phyloP scores from a whole-genome alignment of 805 yeast genomes.

The Yarrowia deformans region DNA sequence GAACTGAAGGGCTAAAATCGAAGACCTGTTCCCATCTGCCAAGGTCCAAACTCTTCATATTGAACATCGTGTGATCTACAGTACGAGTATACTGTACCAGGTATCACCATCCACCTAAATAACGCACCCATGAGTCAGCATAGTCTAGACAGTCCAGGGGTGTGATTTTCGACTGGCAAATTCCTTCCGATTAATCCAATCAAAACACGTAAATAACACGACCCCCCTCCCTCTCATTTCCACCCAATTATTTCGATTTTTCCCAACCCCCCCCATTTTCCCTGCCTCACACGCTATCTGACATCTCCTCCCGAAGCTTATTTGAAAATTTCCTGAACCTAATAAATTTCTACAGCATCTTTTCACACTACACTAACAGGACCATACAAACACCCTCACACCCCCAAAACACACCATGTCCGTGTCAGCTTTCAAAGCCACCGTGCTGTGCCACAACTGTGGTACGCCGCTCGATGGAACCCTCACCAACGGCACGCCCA shows the following conservation, averaged over 20 bases:
- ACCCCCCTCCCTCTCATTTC: too few species aligned
- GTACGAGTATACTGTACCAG: neutral
- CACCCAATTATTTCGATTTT: neutral
- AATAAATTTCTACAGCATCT: conserved; percentile 4
- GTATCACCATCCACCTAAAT: neutral
- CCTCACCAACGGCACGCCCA: conserved; percentile 58
- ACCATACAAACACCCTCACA: neutral
- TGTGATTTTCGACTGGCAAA: neutral
- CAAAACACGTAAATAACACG: too few species aligned
- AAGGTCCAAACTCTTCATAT: too few species aligned
- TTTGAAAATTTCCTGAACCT: conserved; percentile 29
- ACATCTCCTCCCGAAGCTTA: conserved; percentile 5
- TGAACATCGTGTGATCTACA: too few species aligned
- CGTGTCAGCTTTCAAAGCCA: conserved; percentile 56
- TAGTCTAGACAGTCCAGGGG: neutral
- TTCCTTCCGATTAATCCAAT: neutral
- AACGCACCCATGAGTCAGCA: conserved; percentile 7
- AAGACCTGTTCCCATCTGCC: too few species aligned
- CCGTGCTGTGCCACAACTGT: conserved; percentile 97
- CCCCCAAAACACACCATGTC: conserved; percentile 15
- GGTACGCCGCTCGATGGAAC: conserved; percentile 99
- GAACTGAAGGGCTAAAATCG: too few species aligned
- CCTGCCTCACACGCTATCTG: conserved; percentile 4
- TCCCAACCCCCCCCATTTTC: neutral
- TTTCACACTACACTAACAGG: neutral